Base-by-base conservation (phyloP, 768 basidiomycete genomes). In the Mrakia frigida region DNA sequence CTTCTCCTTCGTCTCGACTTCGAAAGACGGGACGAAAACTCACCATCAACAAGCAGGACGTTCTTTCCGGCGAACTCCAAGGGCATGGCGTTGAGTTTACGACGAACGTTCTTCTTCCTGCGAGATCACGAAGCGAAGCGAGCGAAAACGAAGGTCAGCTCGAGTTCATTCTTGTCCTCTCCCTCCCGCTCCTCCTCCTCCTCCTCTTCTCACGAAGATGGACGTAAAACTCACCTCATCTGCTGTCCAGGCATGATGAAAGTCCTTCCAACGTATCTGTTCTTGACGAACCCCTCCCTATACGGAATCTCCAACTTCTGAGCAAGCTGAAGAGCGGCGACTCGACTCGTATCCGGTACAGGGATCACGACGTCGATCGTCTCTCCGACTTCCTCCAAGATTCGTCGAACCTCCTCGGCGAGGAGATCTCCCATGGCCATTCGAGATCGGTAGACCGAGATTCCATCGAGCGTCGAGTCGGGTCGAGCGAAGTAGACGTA, bases 231-330 rank as follows among this genome's bases (percentile, higher is more conserved):
- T 76, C 69, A 89, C 92, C 94, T 89, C 90, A 93, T 91, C 83
- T 93, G 91, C 82, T 99, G 97, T 33, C 96, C 97, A 11, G 97
- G 96, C 97, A 99, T 99, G 84, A 99, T 98, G 83, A 99, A 99
- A 0, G 97, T 99, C 79, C 97, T 86, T 4, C 95, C 97, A 43
- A 98, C 94, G 84, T 99, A 99, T 46, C 97, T 89, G 83, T 99
- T 99, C 86, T 99, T 99, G 80, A 98, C 89, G 83, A 99, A 98
- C 1, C 97, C 97, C 85, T 99, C 97, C 65, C 97, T 89, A 83
- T 98, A 99, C 5, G 97, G 96, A 43, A 98, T 85, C 10, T 87
- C 82, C 60, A 98, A 86, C 81, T 90, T 91, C 82, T 99, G 96
- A 28, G 97, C 97, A 53, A 97, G 85, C 82, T 99, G 96, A 77